Evolutionary conservation across 202 grass and related monocot species (phyloP), one percentile per base, ranked within the genome.

Genomic region (Eragrostis tef): DNA sequence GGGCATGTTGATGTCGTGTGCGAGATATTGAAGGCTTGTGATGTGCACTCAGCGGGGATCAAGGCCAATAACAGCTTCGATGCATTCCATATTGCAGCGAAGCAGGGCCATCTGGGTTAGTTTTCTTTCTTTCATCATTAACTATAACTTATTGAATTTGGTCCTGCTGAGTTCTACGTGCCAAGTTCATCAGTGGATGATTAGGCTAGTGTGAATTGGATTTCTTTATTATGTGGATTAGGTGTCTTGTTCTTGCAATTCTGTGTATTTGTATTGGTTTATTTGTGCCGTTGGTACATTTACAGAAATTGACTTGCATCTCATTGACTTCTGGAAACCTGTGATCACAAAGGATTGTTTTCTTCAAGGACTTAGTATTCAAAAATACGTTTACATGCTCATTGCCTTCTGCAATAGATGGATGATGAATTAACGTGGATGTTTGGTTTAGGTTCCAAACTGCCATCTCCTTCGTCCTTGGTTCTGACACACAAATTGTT

Each of bases 101-200:
- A 99, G 77, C 88, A 96, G 78, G 96, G 96, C 22, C 91, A 99
- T 88, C 89, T 99, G 54, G 89, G 96, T 99, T 79, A 90, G 90
- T 75, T 74, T 48, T 53, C 20, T 20, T 88, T 61, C 14, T 8
- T 43, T 39, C 54, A 76, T 31, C 6, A 8, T 34, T 60, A 72
- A 61, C 42, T 11, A 26, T 72, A 1, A 44, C 65, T n/a, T 42
- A 21, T n/a, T 79, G 25, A 70, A 21, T 39, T 77, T 58, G 19
- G 11, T 65, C 64, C 17, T 15, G 31, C 7, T 59, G 25, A 43
- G 9, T 53, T 50, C 2, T 64, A 20, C 64, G 11, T 78, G 11
- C 48, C 24, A 64, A 76, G 6, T 85, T 56, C 17, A 71, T 21
- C 39, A 6, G 56, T 39, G 53, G 8, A 51, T 65, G 43, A 69